phyloP scores from a whole-genome alignment of 345 rosid genomes.

The Salix brachista region DNA sequence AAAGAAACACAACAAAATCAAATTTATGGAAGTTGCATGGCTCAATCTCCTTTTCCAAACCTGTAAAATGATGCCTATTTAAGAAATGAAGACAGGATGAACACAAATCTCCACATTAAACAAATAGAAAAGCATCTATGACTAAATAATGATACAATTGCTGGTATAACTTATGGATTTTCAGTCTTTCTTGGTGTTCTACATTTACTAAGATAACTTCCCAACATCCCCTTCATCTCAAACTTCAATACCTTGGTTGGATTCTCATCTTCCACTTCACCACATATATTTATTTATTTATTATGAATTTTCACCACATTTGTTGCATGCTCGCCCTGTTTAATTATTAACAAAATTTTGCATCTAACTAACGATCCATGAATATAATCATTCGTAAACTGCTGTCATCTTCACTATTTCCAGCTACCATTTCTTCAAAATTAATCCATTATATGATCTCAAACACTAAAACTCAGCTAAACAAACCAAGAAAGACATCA shows the following conservation, averaged over 20 bases:
- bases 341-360: not conserved
- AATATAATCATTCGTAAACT: not conserved
- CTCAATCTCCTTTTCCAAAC: not conserved
- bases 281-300: not conserved
- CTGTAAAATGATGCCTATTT: not conserved
- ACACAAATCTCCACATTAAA: not conserved
- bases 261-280: not conserved
- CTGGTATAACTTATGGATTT: not conserved
- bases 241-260: not conserved
- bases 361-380: not conserved
- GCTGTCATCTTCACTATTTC: not conserved
- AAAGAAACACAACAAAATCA: not conserved
- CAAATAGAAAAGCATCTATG: not conserved
- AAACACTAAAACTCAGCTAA: not conserved
- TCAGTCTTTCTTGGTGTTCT: not conserved
- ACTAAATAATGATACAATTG: not conserved
- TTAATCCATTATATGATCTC: not conserved
- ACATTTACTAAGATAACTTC: not conserved
- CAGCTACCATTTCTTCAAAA: not conserved
- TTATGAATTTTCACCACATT: not conserved
- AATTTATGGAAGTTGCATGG: not conserved
- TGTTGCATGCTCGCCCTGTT: not conserved
- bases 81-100: not conserved
- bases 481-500: not conserved
- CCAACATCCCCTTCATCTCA: not conserved